These are phyloP conservation scores for Aureobasidium sp. DNA, from an alignment of 2,329 filamentous ascomycete species.

Conservation along the genomic window DNA sequence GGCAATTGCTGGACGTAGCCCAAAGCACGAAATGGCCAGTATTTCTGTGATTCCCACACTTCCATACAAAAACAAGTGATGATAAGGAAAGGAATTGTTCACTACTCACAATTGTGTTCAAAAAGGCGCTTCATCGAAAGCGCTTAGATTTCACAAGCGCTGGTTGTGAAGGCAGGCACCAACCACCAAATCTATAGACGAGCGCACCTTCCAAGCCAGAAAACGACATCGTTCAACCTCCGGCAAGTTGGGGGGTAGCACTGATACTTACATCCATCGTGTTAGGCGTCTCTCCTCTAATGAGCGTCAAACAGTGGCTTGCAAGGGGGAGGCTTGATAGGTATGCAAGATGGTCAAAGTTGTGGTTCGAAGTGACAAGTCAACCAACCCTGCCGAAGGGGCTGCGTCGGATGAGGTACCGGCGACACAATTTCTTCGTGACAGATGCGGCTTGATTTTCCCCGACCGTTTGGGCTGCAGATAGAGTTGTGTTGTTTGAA, in stretches of 20 bases:
- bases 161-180: not conserved
- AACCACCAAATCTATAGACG: slow-evolving; percentile 3
- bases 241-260: not conserved
- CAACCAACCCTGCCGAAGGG: not conserved
- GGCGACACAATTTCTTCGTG: slow-evolving; percentile 6
- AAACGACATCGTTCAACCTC: not conserved
- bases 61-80: not conserved
- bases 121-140: not conserved
- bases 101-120: not conserved
- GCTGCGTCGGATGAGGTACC: not conserved
- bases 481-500: not conserved
- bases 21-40: not conserved
- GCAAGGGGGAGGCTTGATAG: slow-evolving; percentile 11
- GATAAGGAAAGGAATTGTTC: not conserved
- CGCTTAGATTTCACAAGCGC: not conserved
- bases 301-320: slow-evolving; percentile 10
- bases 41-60: not conserved
- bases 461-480: slow-evolving; percentile 14
- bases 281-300: not conserved
- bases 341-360: slow-evolving; percentile 12
- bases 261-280: slow-evolving; percentile 14
- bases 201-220: slow-evolving; percentile 3
- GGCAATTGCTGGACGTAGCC: not conserved
- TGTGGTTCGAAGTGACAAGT: slow-evolving; percentile 11
- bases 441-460: not conserved